These are phyloP conservation scores for Colletotrichum musicola DNA, from an alignment of 2,329 filamentous ascomycete genomes.

Conservation along the genomic window DNA sequence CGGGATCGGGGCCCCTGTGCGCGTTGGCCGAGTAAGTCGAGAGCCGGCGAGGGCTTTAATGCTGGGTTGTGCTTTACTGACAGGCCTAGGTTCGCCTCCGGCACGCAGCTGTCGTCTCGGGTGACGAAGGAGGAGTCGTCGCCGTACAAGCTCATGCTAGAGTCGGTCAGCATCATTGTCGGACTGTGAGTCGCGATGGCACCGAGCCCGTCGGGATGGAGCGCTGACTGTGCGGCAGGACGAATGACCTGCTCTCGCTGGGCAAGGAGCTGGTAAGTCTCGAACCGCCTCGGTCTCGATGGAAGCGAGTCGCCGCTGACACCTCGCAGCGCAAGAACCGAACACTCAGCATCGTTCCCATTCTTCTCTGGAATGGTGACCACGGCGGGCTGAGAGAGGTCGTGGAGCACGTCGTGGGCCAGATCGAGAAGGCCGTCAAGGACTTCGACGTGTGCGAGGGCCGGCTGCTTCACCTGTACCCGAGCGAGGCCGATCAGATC, in stretches of 20 bases:
- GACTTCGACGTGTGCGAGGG: constrained; percentile 30
- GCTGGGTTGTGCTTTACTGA: constrained; percentile 4
- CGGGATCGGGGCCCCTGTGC: constrained; percentile 31
- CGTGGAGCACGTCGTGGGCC: constrained; percentile 20
- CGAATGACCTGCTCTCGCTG: constrained; percentile 36
- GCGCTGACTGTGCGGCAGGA: constrained; percentile 21
- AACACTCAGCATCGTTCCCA: constrained; percentile 30
- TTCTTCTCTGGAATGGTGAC: constrained; percentile 23
- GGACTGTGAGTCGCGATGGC: constrained; percentile 22
- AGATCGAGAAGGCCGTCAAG: constrained; percentile 30
- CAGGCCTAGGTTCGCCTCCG: constrained; percentile 27
- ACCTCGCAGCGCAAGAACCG: constrained; percentile 15
- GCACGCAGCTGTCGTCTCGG: constrained; percentile 3
- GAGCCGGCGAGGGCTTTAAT: no score
- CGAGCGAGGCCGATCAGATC: constrained; percentile 18
- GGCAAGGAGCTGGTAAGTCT: constrained; percentile 34
- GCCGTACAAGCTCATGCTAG: constrained; percentile 23
- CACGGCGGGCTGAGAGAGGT: constrained; percentile 13
- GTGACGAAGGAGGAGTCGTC: constrained; percentile 1
- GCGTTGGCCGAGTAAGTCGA: constrained; percentile 34
- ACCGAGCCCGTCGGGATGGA: neutral
- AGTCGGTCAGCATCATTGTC: constrained; percentile 31
- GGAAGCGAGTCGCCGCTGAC: neutral
- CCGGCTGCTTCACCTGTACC: constrained; percentile 21
- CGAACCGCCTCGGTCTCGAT: neutral